phyloP scores from a whole-genome alignment of 768 basidiomycete species.

The Plicaturopsis crispa region DNA sequence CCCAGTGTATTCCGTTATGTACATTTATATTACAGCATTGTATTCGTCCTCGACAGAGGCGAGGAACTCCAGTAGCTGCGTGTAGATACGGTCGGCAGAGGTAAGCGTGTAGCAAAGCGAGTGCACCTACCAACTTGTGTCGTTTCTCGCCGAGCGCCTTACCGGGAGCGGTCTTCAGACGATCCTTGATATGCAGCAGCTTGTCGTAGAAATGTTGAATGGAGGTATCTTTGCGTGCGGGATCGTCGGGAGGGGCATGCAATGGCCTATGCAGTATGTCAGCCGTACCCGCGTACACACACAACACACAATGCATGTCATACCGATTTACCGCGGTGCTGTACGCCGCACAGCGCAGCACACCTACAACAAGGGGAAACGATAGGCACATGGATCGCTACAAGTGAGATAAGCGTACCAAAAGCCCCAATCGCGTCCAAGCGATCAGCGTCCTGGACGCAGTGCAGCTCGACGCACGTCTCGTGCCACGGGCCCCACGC shows the following conservation, averaged over 20 bases:
- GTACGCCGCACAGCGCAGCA: conserved; percentile 67
- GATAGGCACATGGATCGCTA: background rate
- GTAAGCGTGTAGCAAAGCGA: background rate
- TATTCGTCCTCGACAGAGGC: conserved; percentile 50
- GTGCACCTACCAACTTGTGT: conserved; percentile 56
- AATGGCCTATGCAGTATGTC: conserved; percentile 27
- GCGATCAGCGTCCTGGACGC: conserved; percentile 74
- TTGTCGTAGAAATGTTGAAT: conserved; percentile 87
- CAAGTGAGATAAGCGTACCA: conserved; percentile 39
- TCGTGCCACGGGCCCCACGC: conserved; percentile 62
- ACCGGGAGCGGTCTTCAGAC: conserved; percentile 74
- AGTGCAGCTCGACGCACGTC: conserved; percentile 69
- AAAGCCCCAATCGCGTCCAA: conserved; percentile 80
- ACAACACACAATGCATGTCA: background rate
- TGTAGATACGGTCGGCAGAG: conserved; percentile 2
- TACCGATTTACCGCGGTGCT: conserved; percentile 46
- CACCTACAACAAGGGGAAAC: conserved; percentile 33
- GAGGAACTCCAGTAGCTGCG: conserved; percentile 61
- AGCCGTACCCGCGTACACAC: conserved; percentile 2
- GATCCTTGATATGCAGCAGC: conserved; percentile 62
- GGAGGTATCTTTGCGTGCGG: conserved; percentile 39
- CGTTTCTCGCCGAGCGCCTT: conserved; percentile 60
- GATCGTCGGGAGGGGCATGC: conserved; percentile 38
- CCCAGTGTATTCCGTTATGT: background rate
- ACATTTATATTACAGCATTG: conserved; percentile 4